phyloP scores from a whole-genome alignment of 1,284 basidiomycete species.

The Sphagnurus paluster region DNA sequence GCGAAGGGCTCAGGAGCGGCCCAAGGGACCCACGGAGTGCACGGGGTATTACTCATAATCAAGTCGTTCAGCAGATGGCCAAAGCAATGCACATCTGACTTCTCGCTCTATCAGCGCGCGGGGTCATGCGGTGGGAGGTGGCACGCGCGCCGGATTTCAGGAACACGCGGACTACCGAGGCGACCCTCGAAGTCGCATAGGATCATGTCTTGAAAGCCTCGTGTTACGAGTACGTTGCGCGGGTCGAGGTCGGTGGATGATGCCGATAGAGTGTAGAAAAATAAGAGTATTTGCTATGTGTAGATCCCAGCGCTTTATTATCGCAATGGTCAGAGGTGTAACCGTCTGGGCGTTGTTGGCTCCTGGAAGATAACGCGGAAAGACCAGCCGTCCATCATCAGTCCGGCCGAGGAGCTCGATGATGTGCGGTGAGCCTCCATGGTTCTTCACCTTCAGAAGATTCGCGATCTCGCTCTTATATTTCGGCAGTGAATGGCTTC shows the following conservation, averaged over 20 bases:
- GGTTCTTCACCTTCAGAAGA: constrained; percentile 8
- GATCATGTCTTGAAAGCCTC: background rate
- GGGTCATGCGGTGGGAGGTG: background rate
- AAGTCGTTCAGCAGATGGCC: background rate
- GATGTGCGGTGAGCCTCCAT: constrained; percentile 2
- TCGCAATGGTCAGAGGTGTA: background rate
- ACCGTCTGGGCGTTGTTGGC: background rate
- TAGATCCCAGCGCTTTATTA: background rate
- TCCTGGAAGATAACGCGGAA: background rate
- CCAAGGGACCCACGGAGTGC: background rate
- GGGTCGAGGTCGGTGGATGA: constrained; percentile 7
- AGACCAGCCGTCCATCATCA: constrained; percentile 6
- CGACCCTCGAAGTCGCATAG: constrained; percentile 8
- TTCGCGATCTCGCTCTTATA: constrained; percentile 7
- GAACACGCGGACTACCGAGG: background rate
- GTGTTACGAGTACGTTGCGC: constrained; percentile 2
- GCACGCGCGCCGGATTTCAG: background rate
- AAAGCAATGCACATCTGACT: constrained; percentile 8
- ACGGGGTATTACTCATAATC: background rate
- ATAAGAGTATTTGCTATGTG: constrained; percentile 6
- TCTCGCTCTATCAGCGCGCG: constrained; percentile 1
- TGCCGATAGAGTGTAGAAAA: constrained; percentile 4
- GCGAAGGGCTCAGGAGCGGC: background rate
- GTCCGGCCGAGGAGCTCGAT: constrained; percentile 7
- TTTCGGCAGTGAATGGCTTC: constrained; percentile 1